Evolutionary conservation across 2,329 filamentous ascomycete genomes (phyloP).

Genomic region (Cercospora zeina): DNA sequence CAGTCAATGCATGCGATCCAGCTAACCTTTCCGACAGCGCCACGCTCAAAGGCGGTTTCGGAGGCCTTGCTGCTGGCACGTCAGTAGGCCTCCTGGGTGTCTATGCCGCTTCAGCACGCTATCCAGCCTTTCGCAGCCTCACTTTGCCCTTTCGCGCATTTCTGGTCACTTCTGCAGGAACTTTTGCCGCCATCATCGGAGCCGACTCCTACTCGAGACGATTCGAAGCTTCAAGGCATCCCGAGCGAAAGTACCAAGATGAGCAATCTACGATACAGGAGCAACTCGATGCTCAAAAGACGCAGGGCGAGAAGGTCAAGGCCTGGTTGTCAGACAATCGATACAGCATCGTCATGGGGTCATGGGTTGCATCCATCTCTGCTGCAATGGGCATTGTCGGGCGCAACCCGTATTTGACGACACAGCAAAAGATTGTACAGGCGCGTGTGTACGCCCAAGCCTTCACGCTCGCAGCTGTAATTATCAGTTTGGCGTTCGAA

Average conservation of each 20-base stretch:
- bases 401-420: conserved; percentile 71
- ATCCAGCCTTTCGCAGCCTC: conserved; percentile 73
- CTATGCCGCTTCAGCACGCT: conserved; percentile 66
- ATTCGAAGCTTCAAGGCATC: conserved; percentile 71
- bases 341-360: conserved; percentile 79
- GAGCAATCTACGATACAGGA: conserved; percentile 58
- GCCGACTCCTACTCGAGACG: conserved; percentile 73
- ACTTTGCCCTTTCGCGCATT: conserved; percentile 90
- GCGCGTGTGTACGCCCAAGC: conserved; percentile 93
- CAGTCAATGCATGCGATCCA: conserved; percentile 2
- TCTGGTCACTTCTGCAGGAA: conserved; percentile 77
- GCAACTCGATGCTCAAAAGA: conserved; percentile 58
- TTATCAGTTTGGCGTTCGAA: conserved; percentile 82
- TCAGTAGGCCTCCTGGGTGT: conserved; percentile 68
- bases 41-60: conserved; percentile 75
- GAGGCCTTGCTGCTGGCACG: conserved; percentile 71
- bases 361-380: conserved; percentile 80
- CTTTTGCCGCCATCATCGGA: conserved; percentile 78
- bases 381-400: conserved; percentile 73
- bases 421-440: conserved; percentile 86
- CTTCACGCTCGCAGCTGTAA: conserved; percentile 78
- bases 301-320: conserved; percentile 60
- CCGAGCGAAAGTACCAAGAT: conserved; percentile 66
- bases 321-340: conserved; percentile 77
- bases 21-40: conserved; percentile 47